Base-by-base conservation (phyloP, 2,329 filamentous ascomycete species). In the Leptographium procerum region DNA sequence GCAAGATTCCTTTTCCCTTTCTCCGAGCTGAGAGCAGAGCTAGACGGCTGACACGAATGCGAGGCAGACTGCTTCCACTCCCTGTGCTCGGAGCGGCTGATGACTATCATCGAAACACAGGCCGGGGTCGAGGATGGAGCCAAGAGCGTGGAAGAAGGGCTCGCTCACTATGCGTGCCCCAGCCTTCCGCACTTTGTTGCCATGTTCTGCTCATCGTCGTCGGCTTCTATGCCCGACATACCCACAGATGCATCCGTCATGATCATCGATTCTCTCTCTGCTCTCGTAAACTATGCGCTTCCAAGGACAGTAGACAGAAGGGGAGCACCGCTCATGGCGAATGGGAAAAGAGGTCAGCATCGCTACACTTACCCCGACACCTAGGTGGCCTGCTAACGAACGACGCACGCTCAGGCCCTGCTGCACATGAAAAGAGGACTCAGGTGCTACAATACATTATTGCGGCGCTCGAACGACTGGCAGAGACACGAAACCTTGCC, bases 181-280 rank as follows among this genome's bases (percentile, higher is more conserved):
- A 85, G 78, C 55, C 79, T 96, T 45, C 79, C 85, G 55, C 85
- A 95, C 70, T 77, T 89, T 60, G 78, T 96, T 59, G 87, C 89
- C 13, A 73, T 96, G 33, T 75, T 95, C 50, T 79, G 85, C 55
- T 81, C 85, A 57, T 83, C 87, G n/a, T 82, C 84, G 1, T 66
- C 77, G 2, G 82, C 87, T 16, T 82, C 83, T 2, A 67, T 77
- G 3, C 71, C 73, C 11, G 85, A 88, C 61, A 81, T 91, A 54
- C 82, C 87, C 1, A 59, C 69, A 28, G 75, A 77, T 33, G 86
- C 87, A 13, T 78, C 80, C 28, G 75, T 96, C 1, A 71, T 96
- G 43, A 76, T 96, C 14, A 75, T 96, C 62, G 90, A 95, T 69
- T 86, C 86, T 3, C 73, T 95, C 24, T 91, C 91, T 8, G 83